phyloP scores from a whole-genome alignment of 2,329 filamentous ascomycete genomes.

The Botryotinia globosa region DNA sequence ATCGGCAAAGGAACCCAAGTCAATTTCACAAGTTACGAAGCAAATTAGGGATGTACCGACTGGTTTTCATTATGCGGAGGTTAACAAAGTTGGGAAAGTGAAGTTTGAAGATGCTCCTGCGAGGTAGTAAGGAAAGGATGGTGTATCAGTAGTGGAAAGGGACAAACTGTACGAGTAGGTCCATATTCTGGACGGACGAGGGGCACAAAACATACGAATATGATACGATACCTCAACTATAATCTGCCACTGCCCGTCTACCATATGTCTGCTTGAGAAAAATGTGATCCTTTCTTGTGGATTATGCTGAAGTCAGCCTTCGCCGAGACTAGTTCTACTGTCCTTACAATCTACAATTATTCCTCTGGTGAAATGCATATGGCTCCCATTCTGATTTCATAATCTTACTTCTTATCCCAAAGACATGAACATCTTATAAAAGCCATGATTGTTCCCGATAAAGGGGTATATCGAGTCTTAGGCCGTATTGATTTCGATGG shows the following conservation, averaged over 20 bases:
- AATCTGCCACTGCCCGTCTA: not conserved
- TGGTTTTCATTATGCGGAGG: slow-evolving; percentile 54
- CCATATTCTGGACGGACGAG: not conserved
- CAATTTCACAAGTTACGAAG: slow-evolving; percentile 32
- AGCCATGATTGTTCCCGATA: not conserved
- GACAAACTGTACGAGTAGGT: slow-evolving; percentile 14
- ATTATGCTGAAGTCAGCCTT: slow-evolving; percentile 7
- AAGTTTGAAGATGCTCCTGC: slow-evolving; percentile 45
- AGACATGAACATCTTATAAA: not conserved
- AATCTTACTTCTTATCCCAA: too few species aligned
- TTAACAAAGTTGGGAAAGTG: slow-evolving; percentile 63
- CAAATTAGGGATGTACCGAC: slow-evolving; percentile 41
- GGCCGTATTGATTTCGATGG: not conserved
- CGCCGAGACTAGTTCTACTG: not conserved
- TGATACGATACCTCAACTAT: slow-evolving; percentile 7
- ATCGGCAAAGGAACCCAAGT: slow-evolving; percentile 43
- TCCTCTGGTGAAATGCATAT: too few species aligned
- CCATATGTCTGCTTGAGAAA: not conserved
- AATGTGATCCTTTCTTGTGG: not conserved
- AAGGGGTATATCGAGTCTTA: not conserved
- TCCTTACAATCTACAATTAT: not conserved
- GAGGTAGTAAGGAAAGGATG: slow-evolving; percentile 18
- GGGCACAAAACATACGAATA: slow-evolving; percentile 4
- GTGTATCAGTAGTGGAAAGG: slow-evolving; percentile 2
- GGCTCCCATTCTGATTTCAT: not conserved